Percentiles rank a stretch among this genome's conserved stretches.
Conservation (phyloP, 2,329 filamentous ascomycete species). For the Penicillium sp. region DNA sequence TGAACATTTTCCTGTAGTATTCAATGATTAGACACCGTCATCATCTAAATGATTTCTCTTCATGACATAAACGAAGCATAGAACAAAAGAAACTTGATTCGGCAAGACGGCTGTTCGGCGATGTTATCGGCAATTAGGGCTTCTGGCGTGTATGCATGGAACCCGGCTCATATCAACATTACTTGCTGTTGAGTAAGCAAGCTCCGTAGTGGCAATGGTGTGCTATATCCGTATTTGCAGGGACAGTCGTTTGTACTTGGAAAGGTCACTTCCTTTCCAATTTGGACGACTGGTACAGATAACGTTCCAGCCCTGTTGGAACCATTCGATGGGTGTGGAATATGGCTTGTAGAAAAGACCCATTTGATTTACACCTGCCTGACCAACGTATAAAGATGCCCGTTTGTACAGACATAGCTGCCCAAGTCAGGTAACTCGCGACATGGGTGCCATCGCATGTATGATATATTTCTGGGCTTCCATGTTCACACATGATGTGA, state of each 20-base stretch:
- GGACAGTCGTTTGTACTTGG: not conserved
- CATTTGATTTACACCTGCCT: conserved; percentile 6
- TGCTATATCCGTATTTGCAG: not conserved
- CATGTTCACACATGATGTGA: conserved; percentile 1
- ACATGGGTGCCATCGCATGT: not conserved
- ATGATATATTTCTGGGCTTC: conserved; percentile 2
- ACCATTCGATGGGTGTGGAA: not conserved
- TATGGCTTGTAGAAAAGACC: conserved; percentile 2
- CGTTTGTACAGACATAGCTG: not conserved
- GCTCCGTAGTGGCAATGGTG: not conserved
- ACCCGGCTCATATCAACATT: not conserved
- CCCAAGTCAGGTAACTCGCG: not conserved
- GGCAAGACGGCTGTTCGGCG: not conserved
- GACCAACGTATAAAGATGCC: not conserved
- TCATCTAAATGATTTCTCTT: not conserved
- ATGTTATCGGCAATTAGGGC: not conserved
- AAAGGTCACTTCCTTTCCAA: not conserved
- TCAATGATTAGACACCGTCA: conserved; percentile 26
- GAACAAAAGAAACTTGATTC: not conserved
- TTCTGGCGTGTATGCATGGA: not conserved
- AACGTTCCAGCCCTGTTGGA: not conserved
- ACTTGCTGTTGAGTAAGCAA: not conserved
- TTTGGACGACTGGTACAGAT: not conserved
- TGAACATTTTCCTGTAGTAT: conserved; percentile 90
- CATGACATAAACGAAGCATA: not conserved